A percentile compares a stretch with the other conserved stretches of the same genome.
These are phyloP conservation scores for Mycosphaerella arachidis DNA, from an alignment of 2,329 filamentous ascomycete species.

Conservation along the genomic window DNA sequence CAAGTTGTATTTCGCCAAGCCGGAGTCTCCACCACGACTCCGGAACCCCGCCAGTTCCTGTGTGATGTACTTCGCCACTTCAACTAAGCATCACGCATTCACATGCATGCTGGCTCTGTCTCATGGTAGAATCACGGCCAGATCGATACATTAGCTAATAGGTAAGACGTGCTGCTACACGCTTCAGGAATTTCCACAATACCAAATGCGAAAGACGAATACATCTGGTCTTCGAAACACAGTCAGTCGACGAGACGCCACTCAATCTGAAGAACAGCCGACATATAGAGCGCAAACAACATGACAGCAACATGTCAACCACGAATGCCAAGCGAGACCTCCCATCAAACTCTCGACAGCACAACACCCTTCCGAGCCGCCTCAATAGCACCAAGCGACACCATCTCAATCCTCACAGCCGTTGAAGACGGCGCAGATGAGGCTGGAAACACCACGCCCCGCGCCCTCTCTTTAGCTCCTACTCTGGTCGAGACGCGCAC, in stretches of 20 bases:
- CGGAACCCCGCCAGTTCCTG: neutral
- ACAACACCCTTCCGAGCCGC: neutral
- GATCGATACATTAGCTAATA: neutral
- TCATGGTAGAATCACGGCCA: neutral
- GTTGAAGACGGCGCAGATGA: neutral
- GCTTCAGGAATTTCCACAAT: neutral
- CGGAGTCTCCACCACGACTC: neutral
- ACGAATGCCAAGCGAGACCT: neutral
- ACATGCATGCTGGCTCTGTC: neutral
- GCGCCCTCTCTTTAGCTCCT: neutral
- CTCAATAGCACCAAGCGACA: neutral
- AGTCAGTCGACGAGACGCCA: neutral
- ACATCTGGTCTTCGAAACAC: no score
- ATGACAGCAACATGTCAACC: neutral
- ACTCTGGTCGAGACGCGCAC: conserved; percentile 5
- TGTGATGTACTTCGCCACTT: neutral
- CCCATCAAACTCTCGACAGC: neutral
- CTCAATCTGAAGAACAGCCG: neutral
- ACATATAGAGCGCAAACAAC: neutral
- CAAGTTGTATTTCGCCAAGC: neutral
- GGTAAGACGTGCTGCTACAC: neutral
- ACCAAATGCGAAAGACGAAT: neutral
- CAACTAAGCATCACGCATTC: neutral
- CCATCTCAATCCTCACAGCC: neutral
- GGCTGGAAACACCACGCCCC: neutral